Evolutionary conservation across 2,329 filamentous ascomycete species (phyloP), one percentile per base, ranked within the genome.

Genomic region (Trichoderma brevicompactum): DNA sequence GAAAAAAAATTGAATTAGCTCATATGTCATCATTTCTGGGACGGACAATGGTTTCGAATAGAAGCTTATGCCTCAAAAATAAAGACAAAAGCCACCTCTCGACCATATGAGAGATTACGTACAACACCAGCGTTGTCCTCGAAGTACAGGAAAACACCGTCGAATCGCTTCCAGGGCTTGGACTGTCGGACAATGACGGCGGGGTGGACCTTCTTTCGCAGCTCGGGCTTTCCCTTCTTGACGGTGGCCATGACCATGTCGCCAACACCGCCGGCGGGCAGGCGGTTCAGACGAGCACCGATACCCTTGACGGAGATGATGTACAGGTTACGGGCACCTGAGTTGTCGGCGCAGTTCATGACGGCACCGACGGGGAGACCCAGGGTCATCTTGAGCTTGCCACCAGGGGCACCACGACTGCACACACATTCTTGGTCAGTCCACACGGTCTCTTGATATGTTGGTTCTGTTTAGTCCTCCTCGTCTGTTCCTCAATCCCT

Each of bases 351-450:
- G 90, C 95, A 99, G 89, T 99, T 99, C 92, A 99, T 96, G 84
- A 98, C 94, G 80, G 95, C 95, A 83, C 95, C 95, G 82, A 97
- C 93, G 85, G 95, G 95, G 79, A 99, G 93, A 97, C 92, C 95
- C 84, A 99, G 92, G 83, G 95, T 97, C 95, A 99, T 99, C 92
- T 97, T 98, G 79, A 98, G 92, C 92, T 99, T 99, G 92, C 96
- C 96, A 89, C 95, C 95, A 79, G 94, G 91, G 87, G 92, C 91
- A 91, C 91, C 92, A 88, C 92, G 87, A 72, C 87, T 89, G 75
- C 70, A 74, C 71, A 63, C 55, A 59, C 67, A 59, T 65, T 67
- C 66, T 72, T 72, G 66, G 76, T 81, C 73, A 81, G 77, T 74
- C 54, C 63, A 66, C 32, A n/a, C 49, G 54, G 59, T 19, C 52